Percentiles rank a stretch among this genome's conserved stretches.
phyloP scores from a whole-genome alignment of 2,329 filamentous ascomycete species.

The Cytospora mali region DNA sequence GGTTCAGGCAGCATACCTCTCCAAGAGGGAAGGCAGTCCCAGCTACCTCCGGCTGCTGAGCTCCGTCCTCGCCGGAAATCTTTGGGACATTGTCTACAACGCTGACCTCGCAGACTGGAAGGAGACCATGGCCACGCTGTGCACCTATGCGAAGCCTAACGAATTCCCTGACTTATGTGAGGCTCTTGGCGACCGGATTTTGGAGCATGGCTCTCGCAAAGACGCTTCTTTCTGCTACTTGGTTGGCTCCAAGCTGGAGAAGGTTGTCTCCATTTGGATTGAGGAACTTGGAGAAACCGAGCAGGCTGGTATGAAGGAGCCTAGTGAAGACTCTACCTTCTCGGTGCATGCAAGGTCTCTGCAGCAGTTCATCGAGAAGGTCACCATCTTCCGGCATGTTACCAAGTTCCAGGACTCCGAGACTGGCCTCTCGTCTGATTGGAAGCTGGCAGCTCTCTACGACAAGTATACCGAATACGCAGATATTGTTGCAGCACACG shows the following conservation, averaged over 20 bases:
- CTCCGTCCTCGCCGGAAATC: slow-evolving; percentile 92
- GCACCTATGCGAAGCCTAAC: slow-evolving; percentile 87
- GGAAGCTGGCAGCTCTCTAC: slow-evolving; percentile 88
- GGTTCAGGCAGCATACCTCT: slow-evolving; percentile 88
- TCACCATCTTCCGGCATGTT: slow-evolving; percentile 92
- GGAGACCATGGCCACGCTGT: slow-evolving; percentile 92
- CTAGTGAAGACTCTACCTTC: slow-evolving; percentile 77
- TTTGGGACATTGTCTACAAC: slow-evolving; percentile 98
- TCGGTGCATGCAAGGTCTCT: slow-evolving; percentile 87
- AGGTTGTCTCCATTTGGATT: slow-evolving; percentile 94
- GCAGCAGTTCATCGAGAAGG: slow-evolving; percentile 96
- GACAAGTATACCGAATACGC: slow-evolving; percentile 97
- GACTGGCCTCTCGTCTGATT: slow-evolving; percentile 69
- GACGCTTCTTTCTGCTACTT: slow-evolving; percentile 97
- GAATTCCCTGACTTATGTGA: slow-evolving; percentile 97
- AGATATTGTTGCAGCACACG: slow-evolving; percentile 89
- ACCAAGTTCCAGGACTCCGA: slow-evolving; percentile 88
- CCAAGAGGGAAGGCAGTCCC: slow-evolving; percentile 77
- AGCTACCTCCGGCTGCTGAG: slow-evolving; percentile 90
- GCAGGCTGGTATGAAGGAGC: slow-evolving; percentile 69
- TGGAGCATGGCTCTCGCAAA: slow-evolving; percentile 76
- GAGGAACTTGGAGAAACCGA: slow-evolving; percentile 85
- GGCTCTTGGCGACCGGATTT: slow-evolving; percentile 86
- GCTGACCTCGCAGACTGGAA: slow-evolving; percentile 93
- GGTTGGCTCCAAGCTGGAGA: slow-evolving; percentile 94